A percentile compares a stretch with the other conserved stretches of the same genome.
Evolutionary conservation across 2,329 filamentous ascomycete genomes (phyloP).

Genomic region (Alternaria ethzedia): DNA sequence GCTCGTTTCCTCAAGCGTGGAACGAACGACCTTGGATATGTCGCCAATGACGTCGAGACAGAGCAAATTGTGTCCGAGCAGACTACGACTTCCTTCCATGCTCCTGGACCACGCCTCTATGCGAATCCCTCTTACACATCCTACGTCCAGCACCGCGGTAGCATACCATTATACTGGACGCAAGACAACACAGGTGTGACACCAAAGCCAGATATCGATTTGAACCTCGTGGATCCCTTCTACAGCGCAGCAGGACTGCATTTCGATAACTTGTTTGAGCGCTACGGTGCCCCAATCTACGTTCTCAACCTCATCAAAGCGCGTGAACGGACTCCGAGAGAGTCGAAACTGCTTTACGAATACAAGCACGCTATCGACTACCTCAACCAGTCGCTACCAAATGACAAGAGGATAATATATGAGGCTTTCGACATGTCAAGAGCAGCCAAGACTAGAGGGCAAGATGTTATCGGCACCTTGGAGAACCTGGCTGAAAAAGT

Average conservation of each 20-base stretch:
- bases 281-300: slow-evolving; percentile 92
- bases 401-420: slow-evolving; percentile 85
- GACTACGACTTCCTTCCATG: slow-evolving; percentile 93
- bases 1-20: slow-evolving; percentile 94
- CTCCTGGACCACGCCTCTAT: slow-evolving; percentile 82
- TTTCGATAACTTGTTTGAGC: slow-evolving; percentile 91
- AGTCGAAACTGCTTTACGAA: slow-evolving; percentile 87
- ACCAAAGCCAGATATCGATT: slow-evolving; percentile 93
- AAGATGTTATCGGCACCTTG: slow-evolving; percentile 91
- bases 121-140: slow-evolving; percentile 93
- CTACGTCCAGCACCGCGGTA: slow-evolving; percentile 94
- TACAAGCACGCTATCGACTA: slow-evolving; percentile 89
- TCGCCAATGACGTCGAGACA: slow-evolving; percentile 98
- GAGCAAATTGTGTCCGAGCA: slow-evolving; percentile 98
- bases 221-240: slow-evolving; percentile 96
- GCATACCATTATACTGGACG: slow-evolving; percentile 96
- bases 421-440: slow-evolving; percentile 98
- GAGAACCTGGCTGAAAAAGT: slow-evolving; percentile 90
- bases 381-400: slow-evolving; percentile 90
- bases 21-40: slow-evolving; percentile 91
- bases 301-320: slow-evolving; percentile 88
- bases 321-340: slow-evolving; percentile 84
- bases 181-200: slow-evolving; percentile 95
- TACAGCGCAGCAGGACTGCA: slow-evolving; percentile 91
- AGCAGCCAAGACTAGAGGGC: slow-evolving; percentile 86